phyloP scores from a whole-genome alignment of 768 basidiomycete genomes.

The Leccinum ochraceum region DNA sequence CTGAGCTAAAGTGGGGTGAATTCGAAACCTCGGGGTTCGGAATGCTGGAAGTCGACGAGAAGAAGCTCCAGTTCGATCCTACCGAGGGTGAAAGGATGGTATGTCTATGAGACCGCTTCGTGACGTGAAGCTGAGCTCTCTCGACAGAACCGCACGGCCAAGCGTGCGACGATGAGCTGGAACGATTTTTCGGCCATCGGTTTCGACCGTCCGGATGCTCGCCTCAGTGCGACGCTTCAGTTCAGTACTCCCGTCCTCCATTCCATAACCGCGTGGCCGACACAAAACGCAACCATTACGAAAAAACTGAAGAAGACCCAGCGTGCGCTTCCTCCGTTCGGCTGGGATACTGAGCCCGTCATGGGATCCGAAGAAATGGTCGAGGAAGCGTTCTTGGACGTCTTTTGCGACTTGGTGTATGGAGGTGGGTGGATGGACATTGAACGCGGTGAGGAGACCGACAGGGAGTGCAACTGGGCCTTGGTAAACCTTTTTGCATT shows the following conservation, averaged over 20 bases:
- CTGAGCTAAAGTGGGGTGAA: conserved; percentile 89
- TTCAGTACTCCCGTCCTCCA: conserved; percentile 62
- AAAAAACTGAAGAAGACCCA: conserved; percentile 85
- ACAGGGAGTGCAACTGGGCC: conserved; percentile 91
- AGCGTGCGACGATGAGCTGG: conserved; percentile 87
- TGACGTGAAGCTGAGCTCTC: conserved; percentile 10
- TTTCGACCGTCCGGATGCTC: conserved; percentile 77
- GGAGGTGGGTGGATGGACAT: conserved; percentile 86
- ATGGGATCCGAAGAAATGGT: conserved; percentile 77
- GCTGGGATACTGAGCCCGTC: conserved; percentile 90
- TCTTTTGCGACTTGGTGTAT: conserved; percentile 79
- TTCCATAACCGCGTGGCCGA: conserved; percentile 71
- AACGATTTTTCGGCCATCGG: conserved; percentile 84
- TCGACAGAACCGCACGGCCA: conserved; percentile 59
- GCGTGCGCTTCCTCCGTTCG: conserved; percentile 72
- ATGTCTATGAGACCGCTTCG: conserved; percentile 14
- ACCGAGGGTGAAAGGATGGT: conserved; percentile 82
- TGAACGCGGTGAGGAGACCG: conserved; percentile 66
- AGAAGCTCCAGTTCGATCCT: conserved; percentile 89
- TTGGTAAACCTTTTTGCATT: conserved; percentile 53
- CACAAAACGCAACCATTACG: conserved; percentile 68
- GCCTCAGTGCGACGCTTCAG: conserved; percentile 78
- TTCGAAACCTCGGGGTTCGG: conserved; percentile 87
- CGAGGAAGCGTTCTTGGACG: conserved; percentile 89
- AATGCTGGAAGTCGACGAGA: conserved; percentile 47